Percentiles rank a stretch among this genome's conserved stretches.
phyloP scores from a whole-genome alignment of 1,284 basidiomycete species.

The Abortiporus biennis region DNA sequence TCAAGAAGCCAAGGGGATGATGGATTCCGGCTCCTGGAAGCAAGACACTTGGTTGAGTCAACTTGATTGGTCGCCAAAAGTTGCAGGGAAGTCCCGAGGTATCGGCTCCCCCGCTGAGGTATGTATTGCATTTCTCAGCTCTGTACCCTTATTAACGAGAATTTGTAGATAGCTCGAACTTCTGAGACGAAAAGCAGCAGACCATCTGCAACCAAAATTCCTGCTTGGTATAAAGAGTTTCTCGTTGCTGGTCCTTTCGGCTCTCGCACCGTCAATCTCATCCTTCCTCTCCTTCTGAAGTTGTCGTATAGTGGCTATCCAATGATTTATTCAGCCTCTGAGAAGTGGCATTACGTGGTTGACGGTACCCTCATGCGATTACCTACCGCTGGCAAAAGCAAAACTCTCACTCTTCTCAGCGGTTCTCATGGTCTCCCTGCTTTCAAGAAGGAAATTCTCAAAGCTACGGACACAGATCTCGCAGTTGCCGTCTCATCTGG shows the following conservation, averaged over 20 bases:
- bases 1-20: constrained; percentile 44
- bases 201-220: too few relatives aligned
- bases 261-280: constrained; percentile 52
- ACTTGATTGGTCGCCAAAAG: constrained; percentile 94
- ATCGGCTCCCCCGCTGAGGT: constrained; percentile 18
- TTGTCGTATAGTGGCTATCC: constrained; percentile 72
- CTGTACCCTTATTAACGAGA: neutral
- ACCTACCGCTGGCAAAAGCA: constrained; percentile 32
- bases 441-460: constrained; percentile 33
- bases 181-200: constrained; percentile 2
- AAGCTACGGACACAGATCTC: constrained; percentile 32
- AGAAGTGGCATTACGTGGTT: constrained; percentile 63
- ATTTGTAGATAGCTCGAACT: neutral
- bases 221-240: constrained; percentile 77
- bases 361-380: constrained; percentile 30
- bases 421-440: constrained; percentile 34
- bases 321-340: constrained; percentile 52
- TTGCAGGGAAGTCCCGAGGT: constrained; percentile 66
- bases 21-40: constrained; percentile 51
- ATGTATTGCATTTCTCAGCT: neutral
- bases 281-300: constrained; percentile 76
- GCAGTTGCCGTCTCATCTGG: constrained; percentile 37
- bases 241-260: constrained; percentile 36
- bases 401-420: constrained; percentile 35
- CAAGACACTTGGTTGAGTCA: constrained; percentile 86